Percentiles rank a stretch among this genome's conserved stretches.
These are phyloP conservation scores for Anacardium occidentale DNA, from an alignment of 345 rosid genomes.

Conservation along the genomic window DNA sequence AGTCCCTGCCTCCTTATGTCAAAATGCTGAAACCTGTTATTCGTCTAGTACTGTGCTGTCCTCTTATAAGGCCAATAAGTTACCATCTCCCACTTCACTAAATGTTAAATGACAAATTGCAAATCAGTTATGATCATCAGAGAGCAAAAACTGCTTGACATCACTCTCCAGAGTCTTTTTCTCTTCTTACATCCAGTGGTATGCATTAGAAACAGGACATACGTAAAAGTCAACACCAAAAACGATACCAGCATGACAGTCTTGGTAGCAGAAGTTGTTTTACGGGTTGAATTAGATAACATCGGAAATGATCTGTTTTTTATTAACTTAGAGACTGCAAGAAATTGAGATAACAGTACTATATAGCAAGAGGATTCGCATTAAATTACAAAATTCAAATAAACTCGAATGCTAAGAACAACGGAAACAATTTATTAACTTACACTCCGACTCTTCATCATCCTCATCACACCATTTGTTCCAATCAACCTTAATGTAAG, in stretches of 20 bases:
- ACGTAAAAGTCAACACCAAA: background rate
- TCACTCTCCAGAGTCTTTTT: background rate
- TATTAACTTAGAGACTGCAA: background rate
- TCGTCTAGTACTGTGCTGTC: background rate
- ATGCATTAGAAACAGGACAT: background rate
- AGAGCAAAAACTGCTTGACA: background rate
- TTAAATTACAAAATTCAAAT: background rate
- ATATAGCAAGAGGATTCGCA: no score
- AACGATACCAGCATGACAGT: background rate
- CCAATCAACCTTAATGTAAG: constrained; percentile 98
- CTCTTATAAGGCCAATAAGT: background rate
- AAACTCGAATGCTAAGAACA: background rate
- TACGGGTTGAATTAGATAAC: background rate
- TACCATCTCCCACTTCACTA: background rate
- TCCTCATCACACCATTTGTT: constrained; percentile 99
- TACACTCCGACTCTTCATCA: constrained; percentile 63
- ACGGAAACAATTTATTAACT: constrained; percentile 26
- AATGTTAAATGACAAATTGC: background rate
- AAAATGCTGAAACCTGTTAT: background rate
- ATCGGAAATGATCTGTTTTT: background rate
- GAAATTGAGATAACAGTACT: background rate
- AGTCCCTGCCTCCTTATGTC: background rate
- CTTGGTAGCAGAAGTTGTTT: background rate
- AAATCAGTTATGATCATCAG: background rate
- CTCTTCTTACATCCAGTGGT: background rate